Conservation (phyloP, 2,329 filamentous ascomycete species). For the Monosporascus sp. region DNA sequence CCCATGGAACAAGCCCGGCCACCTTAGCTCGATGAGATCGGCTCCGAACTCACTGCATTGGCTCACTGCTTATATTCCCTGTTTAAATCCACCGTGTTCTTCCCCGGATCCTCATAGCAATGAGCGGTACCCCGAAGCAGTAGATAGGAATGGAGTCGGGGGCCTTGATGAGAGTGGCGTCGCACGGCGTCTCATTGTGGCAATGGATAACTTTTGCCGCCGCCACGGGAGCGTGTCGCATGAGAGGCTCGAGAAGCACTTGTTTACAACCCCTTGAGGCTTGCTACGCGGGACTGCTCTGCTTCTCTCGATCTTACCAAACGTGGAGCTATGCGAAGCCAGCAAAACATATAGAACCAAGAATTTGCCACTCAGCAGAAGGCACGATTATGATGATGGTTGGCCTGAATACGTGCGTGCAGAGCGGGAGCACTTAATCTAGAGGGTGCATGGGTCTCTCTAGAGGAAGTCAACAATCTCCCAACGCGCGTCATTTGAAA, state of each 20-base stretch:
- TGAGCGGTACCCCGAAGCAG: too few species aligned
- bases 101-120: not conserved
- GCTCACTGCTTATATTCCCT: not conserved
- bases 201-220: not conserved
- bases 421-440: constrained; percentile 17
- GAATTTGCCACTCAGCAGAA: too few species aligned
- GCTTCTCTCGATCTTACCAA: too few species aligned
- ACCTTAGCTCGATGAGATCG: not conserved
- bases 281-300: too few species aligned
- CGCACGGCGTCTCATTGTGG: not conserved
- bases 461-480: too few species aligned
- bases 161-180: not conserved
- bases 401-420: too few species aligned
- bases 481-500: constrained; percentile 34
- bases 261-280: too few species aligned
- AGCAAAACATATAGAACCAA: too few species aligned
- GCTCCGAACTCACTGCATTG: not conserved
- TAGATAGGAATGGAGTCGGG: not conserved
- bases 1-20: too few species aligned
- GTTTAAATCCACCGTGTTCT: not conserved
- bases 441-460: constrained; percentile 10
- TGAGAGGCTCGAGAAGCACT: not conserved
- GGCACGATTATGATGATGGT: too few species aligned
- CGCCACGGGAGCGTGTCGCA: not conserved
- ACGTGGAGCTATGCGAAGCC: too few species aligned